A percentile compares a stretch with the other conserved stretches of the same genome.
Conservation (phyloP, 768 basidiomycete species). For the Tubosaeta sp. region DNA sequence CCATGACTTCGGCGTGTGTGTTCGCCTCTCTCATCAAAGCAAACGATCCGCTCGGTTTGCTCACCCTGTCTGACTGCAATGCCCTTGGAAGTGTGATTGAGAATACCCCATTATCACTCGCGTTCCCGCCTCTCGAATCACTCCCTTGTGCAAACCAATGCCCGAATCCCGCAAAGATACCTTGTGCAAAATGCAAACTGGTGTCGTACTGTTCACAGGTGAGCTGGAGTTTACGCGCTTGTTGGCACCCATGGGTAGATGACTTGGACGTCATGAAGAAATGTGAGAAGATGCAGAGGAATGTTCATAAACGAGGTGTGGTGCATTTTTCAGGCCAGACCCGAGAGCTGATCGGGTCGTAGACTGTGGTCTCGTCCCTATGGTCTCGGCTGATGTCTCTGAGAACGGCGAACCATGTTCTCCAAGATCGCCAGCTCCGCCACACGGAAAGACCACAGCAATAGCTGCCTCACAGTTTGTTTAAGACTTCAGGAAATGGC, state of each 20-base stretch:
- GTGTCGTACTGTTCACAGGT: conserved; percentile 43
- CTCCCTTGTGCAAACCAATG: conserved; percentile 35
- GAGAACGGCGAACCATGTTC: neutral
- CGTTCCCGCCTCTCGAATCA: conserved; percentile 19
- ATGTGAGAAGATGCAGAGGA: conserved; percentile 37
- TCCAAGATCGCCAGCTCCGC: neutral
- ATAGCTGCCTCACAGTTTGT: conserved; percentile 21
- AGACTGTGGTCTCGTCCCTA: conserved; percentile 13
- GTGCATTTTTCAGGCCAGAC: neutral
- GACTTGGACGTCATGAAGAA: conserved; percentile 23
- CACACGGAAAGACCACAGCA: neutral
- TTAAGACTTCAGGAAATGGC: conserved; percentile 6
- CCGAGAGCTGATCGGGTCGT: neutral
- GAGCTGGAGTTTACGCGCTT: neutral
- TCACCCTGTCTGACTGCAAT: conserved; percentile 18
- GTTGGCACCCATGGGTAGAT: neutral
- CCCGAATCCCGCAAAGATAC: conserved; percentile 20
- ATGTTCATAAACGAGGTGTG: conserved; percentile 33
- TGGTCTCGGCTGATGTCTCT: neutral
- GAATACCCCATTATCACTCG: conserved; percentile 11
- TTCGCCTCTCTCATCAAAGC: conserved; percentile 15
- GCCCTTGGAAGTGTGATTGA: conserved; percentile 13
- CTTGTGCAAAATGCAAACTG: conserved; percentile 30
- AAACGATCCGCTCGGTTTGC: conserved; percentile 14
- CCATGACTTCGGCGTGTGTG: neutral